Conservation (phyloP, 73 alveolate genomes). For the Paramecium sonneborni region DNA sequence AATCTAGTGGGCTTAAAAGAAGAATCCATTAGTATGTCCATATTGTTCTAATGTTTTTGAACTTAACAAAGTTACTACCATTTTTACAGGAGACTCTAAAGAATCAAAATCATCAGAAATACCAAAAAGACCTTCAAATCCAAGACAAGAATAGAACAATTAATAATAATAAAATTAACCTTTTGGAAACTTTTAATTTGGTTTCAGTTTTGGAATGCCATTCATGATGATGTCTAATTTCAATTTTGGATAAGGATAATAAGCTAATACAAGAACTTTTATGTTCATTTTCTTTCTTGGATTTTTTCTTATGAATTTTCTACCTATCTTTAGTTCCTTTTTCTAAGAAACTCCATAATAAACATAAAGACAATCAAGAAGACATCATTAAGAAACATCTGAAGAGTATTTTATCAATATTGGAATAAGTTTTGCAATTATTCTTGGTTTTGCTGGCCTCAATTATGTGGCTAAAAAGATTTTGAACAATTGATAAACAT, state of each 20-base stretch:
- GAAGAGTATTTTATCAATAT: background rate
- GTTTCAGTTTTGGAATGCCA: conserved; percentile 16
- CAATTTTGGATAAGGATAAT: background rate
- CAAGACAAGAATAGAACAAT: background rate
- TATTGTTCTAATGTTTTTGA: conserved; percentile 36
- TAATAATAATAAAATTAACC: background rate
- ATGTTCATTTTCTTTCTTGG: background rate
- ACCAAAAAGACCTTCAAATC: conserved; percentile 17
- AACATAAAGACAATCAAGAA: background rate
- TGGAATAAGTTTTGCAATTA: background rate
- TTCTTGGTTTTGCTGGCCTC: background rate
- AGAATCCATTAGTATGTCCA: conserved; percentile 44
- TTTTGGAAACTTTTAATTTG: background rate
- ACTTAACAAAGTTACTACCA: background rate
- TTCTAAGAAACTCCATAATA: background rate
- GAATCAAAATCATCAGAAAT: background rate
- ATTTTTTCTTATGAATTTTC: background rate
- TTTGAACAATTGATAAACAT: background rate
- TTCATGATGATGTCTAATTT: conserved; percentile 22
- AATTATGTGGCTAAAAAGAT: background rate
- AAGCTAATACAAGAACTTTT: background rate
- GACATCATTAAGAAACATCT: background rate
- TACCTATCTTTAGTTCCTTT: background rate
- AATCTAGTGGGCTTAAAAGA: conserved; percentile 34
- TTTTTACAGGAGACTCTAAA: background rate